Evolutionary conservation across 148 eudicot genomes (phyloP).

Genomic region (Silene latifolia): DNA sequence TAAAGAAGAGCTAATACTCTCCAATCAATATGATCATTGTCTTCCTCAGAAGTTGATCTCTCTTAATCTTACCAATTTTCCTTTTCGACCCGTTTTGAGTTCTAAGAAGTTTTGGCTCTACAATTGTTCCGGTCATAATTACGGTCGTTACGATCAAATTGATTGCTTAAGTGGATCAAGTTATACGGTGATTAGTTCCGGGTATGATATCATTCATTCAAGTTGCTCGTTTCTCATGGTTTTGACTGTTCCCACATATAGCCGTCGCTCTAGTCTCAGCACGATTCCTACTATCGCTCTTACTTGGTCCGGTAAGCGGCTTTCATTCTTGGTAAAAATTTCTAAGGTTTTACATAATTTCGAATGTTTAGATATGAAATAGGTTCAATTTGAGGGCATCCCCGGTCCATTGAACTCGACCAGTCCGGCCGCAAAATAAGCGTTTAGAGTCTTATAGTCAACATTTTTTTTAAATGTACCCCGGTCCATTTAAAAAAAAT

Average conservation of each 20-base stretch:
- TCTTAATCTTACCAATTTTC: background rate
- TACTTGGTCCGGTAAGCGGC: background rate
- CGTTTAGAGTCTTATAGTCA: no score
- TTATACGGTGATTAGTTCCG: background rate
- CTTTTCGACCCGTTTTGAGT: background rate
- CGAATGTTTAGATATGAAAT: no score
- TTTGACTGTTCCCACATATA: background rate
- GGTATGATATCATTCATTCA: background rate
- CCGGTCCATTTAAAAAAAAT: no score
- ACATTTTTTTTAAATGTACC: no score
- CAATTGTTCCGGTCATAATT: background rate
- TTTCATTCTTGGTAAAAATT: background rate
- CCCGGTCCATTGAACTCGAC: no score
- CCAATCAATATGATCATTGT: background rate
- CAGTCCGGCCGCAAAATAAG: no score
- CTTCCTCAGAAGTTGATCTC: background rate
- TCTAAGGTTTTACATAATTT: no score
- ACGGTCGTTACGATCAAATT: background rate
- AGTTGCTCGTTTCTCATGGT: background rate
- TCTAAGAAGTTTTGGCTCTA: background rate
- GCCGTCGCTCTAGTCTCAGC: background rate
- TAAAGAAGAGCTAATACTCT: no score
- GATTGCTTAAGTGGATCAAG: background rate
- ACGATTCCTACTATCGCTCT: background rate
- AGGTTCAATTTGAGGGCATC: no score